A percentile compares a stretch with the other conserved stretches of the same genome.
Evolutionary conservation across 179 eudicot genomes (phyloP).

Genomic region (Carnegiea gigantea): DNA sequence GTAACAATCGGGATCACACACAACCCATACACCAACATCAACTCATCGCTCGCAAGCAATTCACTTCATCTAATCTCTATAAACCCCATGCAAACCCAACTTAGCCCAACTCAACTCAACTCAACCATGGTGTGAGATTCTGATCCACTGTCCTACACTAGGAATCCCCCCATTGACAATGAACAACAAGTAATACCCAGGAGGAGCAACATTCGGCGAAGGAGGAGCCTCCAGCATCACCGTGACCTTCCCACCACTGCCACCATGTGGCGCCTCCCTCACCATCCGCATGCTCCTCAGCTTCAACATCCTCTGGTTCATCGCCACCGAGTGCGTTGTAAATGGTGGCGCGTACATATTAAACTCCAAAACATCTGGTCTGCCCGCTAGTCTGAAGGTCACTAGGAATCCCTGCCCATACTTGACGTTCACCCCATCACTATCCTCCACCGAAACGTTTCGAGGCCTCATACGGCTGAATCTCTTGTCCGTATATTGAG

Average conservation of each 20-base stretch:
- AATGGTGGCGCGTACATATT: constrained; percentile 63
- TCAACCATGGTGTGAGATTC: constrained; percentile 8
- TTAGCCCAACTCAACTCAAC: not conserved
- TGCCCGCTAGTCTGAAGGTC: constrained; percentile 25
- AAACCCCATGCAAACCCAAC: not conserved
- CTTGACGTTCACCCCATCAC: constrained; percentile 6
- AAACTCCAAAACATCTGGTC: constrained; percentile 32
- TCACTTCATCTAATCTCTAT: not conserved
- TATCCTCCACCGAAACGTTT: constrained; percentile 16
- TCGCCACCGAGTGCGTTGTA: constrained; percentile 74
- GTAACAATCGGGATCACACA: not conserved
- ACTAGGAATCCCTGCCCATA: constrained; percentile 32
- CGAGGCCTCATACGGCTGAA: constrained; percentile 25
- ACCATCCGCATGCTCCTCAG: constrained; percentile 25
- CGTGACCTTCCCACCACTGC: constrained; percentile 25
- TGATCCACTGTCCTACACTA: constrained; percentile 70
- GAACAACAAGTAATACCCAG: constrained; percentile 68
- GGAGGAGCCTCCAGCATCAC: constrained; percentile 55
- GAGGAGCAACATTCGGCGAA: constrained; percentile 59
- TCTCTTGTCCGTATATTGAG: constrained; percentile 27
- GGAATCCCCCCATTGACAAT: constrained; percentile 68
- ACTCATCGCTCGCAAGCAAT: not conserved
- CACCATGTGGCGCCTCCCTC: not conserved
- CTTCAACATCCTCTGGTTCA: constrained; percentile 63
- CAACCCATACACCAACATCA: not conserved